Evolutionary conservation across 78 protist species (phyloP), one percentile per base, ranked within the genome.

Genomic region (Cavenderia fasciculata): DNA sequence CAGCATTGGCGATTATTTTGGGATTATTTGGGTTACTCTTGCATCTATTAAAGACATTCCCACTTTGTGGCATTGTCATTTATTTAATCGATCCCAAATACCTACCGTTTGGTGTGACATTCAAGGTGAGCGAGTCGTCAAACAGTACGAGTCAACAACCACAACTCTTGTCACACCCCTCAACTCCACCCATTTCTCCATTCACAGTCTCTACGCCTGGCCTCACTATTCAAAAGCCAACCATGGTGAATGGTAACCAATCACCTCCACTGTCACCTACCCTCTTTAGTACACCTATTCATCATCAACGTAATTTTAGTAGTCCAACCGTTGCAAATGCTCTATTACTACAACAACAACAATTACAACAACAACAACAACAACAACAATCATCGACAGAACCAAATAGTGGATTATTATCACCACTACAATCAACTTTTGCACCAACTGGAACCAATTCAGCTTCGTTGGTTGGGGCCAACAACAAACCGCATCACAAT

Each of bases 1-100:
- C 85, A n/a, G 63, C 73, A 16, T 46, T 86, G 0, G 44, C 57
- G 21, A 40, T 74, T 8, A 62, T 86, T 2, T 59, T 44, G 62
- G 84, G 51, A 2, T 25, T 86, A 16, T 59, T 86, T 61, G 49
- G 68, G n/a, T 54, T 69, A 4, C 33, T 86, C 25, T 43, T 86
- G 46, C 87, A 86, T 31, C 49, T 86, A 23, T 21, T 86, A n/a
- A 72, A 74, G 23, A 68, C 85, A 19, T 70, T 73, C 85, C 93
- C 93, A 38, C 10, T 86, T 63, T 86, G 63, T 46, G 78, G 74
- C 36, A 40, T 86, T 10, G 54, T 75, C 21, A 33, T 86, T 0
- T 76, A 59, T 46, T 47, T 61, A 1, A 52, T 59, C 46, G 79
- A 86, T 59, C 23, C 19, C n/a, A 65, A 75, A 44, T 73, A 59